A percentile compares a stretch with the other conserved stretches of the same genome.
Conservation (phyloP, 2,329 filamentous ascomycete genomes). For the Colletotrichum orbiculare region DNA sequence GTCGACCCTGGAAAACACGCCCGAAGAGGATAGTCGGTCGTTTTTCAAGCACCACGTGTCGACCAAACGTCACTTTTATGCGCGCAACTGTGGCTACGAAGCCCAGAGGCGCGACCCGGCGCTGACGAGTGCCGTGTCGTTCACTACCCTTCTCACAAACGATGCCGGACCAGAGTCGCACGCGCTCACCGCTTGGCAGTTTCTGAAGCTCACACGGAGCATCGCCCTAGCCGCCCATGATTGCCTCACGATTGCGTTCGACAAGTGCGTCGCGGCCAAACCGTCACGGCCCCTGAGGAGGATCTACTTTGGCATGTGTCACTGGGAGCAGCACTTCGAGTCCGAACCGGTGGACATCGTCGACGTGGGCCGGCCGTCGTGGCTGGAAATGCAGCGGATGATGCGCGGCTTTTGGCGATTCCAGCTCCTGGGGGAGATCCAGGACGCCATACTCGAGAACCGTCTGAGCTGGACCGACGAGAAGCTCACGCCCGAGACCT, state of each 20-base stretch:
- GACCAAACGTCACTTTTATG: background rate
- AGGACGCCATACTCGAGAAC: background rate
- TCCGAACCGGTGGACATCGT: background rate
- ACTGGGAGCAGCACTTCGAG: background rate
- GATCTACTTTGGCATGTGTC: background rate
- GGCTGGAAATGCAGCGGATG: conserved; percentile 2
- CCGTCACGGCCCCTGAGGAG: background rate
- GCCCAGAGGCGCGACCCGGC: background rate
- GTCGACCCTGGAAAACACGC: background rate
- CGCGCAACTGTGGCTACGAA: background rate
- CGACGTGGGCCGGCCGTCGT: background rate
- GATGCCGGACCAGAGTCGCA: no score
- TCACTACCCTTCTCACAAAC: background rate
- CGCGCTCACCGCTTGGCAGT: no score
- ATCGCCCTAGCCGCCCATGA: no score
- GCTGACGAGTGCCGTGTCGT: background rate
- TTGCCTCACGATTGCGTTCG: no score
- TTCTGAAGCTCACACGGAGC: no score
- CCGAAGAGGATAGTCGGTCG: background rate
- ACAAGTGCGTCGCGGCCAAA: no score
- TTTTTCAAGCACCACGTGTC: background rate
- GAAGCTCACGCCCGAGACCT: background rate
- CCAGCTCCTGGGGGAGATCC: background rate
- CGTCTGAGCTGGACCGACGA: background rate
- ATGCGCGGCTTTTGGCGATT: conserved; percentile 6